phyloP scores from a whole-genome alignment of 2,329 filamentous ascomycete genomes.

The Lasiodiplodia theobromae region DNA sequence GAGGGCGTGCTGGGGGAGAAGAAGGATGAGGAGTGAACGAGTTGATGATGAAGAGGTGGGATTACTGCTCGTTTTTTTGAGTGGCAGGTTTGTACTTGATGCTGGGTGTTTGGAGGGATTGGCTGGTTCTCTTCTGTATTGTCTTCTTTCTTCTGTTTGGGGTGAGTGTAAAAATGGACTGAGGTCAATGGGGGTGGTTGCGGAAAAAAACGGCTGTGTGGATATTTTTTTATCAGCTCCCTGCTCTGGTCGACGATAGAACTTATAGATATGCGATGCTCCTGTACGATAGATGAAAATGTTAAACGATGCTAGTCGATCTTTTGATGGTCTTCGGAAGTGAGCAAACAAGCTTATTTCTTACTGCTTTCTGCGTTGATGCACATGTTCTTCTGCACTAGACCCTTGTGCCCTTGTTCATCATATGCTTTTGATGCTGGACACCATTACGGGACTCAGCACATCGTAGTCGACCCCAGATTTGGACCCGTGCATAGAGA shows the following conservation, averaged over 20 bases:
- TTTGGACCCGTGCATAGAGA: neutral
- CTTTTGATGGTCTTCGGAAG: too few relatives aligned
- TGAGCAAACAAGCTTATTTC: neutral
- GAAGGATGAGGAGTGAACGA: conserved; percentile 5
- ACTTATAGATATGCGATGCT: conserved; percentile 12
- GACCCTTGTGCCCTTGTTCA: neutral
- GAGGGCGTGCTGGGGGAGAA: conserved; percentile 45
- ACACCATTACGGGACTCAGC: neutral
- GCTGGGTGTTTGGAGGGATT: neutral
- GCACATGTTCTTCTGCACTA: neutral
- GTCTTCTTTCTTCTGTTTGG: neutral
- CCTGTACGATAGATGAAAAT: conserved; percentile 11
- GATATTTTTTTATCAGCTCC: neutral
- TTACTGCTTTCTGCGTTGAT: neutral
- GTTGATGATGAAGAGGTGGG: neutral
- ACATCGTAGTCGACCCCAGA: neutral
- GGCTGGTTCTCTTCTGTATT: neutral
- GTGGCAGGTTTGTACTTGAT: neutral
- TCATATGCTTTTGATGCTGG: neutral
- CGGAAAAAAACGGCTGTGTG: neutral
- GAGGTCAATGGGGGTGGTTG: neutral
- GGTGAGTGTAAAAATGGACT: neutral
- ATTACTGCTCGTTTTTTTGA: neutral
- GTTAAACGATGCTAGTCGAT: neutral
- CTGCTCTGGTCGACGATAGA: conserved; percentile 8